These are phyloP conservation scores for Globisporangium abappressorium DNA, from an alignment of 352 stramenopile species.

Conservation along the genomic window DNA sequence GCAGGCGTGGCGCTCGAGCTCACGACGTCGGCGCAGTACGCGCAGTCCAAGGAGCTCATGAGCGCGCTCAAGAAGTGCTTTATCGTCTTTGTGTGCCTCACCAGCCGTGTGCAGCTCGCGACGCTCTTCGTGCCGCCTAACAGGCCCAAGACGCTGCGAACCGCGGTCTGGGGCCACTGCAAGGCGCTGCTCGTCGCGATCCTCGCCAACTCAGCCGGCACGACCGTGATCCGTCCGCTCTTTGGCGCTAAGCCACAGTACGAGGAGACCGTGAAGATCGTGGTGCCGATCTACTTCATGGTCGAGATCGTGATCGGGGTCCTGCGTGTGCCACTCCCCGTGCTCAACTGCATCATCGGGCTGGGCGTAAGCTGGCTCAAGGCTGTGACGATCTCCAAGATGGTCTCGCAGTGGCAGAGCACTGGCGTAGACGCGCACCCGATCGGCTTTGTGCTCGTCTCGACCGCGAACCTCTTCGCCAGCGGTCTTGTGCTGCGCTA, in stretches of 20 bases:
- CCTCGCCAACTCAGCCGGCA: constrained; percentile 61
- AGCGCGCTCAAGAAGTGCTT: constrained; percentile 49
- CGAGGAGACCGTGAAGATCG: constrained; percentile 54
- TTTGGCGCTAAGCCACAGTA: constrained; percentile 55
- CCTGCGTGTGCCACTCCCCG: constrained; percentile 34
- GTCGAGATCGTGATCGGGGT: constrained; percentile 40
- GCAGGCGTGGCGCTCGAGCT: constrained; percentile 48
- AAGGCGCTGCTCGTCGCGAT: constrained; percentile 53
- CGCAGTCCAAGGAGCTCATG: constrained; percentile 44
- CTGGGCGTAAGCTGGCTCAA: constrained; percentile 75
- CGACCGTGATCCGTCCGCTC: constrained; percentile 55
- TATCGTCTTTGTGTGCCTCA: constrained; percentile 59
- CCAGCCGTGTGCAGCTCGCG: constrained; percentile 40
- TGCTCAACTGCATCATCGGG: constrained; percentile 50
- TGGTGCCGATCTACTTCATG: constrained; percentile 54
- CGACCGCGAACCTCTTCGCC: constrained; percentile 67
- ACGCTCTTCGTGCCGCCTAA: constrained; percentile 36
- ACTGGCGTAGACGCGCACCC: constrained; percentile 43
- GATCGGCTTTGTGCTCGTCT: constrained; percentile 55
- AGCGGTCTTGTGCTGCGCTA: constrained; percentile 58
- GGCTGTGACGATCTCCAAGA: constrained; percentile 61
- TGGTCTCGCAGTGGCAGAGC: constrained; percentile 58
- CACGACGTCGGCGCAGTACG: constrained; percentile 48
- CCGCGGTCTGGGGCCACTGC: constrained; percentile 27
- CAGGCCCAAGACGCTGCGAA: constrained; percentile 34